Evolutionary conservation across 2,329 filamentous ascomycete species (phyloP), one percentile per base, ranked within the genome.

Genomic region (Acephala macrosclerotiorum): DNA sequence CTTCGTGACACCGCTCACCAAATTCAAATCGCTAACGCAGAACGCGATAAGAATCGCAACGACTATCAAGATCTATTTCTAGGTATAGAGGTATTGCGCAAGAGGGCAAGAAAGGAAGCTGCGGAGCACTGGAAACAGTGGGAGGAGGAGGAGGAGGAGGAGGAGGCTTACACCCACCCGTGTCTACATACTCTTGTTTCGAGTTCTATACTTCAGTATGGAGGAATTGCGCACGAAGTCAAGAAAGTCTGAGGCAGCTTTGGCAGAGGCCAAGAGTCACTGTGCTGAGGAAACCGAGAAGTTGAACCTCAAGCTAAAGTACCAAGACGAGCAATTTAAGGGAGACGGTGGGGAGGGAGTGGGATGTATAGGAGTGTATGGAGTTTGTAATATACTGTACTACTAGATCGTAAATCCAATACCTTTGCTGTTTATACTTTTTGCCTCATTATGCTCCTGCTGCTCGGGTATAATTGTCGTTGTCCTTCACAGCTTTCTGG

Each of bases 281-380:
- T 68, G 38, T 38, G 55, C 64, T n/a, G 38, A 47, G 2, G 22
- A 51, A 1, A 64, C 66, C 9, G 53, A 63, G 2, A 36, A 60
- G 0, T 53, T 73, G 14, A 33, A 59, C 7, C 51, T 67, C 60
- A 53, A 69, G n/a, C n/a, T 73, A 33, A 36, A 25, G 11, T 22
- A 64, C 16, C 67, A 72, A 26, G 64, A 70, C 20, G 63, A 69
- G 3, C 66, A 71, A 36, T 38, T 70, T 4, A 63, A 65, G 42
- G 64, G 61, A 55, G 59, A 64, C 51, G 56, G 38, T 40, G 45
- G 9, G 29, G 29, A 33, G 29, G 29, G 9, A 9, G 29, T 4
- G 29, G 29, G n/a, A n/a, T n/a, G n/a, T n/a, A n/a, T 33, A 33
- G 9, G 29, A 33, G 29, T 9, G 29, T 33, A 33, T 33, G 29